Conservation (phyloP, 208 protist species). For the Leishmania tropica region DNA sequence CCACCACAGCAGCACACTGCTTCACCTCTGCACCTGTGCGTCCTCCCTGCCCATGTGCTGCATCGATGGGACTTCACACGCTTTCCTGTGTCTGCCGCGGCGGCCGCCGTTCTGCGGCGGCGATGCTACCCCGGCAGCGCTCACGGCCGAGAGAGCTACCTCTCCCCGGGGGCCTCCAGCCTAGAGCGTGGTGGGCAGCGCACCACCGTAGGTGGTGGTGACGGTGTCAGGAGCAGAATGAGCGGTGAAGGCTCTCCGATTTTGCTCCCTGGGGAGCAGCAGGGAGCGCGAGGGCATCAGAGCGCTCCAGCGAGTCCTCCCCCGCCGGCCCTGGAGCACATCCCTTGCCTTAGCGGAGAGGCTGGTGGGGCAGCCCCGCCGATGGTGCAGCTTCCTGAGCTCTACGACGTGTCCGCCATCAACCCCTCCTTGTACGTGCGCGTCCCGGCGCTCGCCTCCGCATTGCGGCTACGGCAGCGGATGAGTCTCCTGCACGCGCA, state of each 20-base stretch:
- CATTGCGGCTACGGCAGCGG: constrained; percentile 18
- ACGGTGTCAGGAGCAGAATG: too few relatives aligned
- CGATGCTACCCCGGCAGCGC: neutral
- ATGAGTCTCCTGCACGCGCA: constrained; percentile 26
- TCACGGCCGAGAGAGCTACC: neutral
- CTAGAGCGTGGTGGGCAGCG: neutral
- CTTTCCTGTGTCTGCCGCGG: constrained; percentile 18
- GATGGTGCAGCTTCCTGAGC: neutral
- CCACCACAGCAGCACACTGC: neutral
- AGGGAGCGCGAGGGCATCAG: neutral
- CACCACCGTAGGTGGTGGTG: neutral
- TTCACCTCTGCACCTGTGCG: neutral
- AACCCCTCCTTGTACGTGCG: constrained; percentile 21
- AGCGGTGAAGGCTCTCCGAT: neutral
- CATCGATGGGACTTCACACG: constrained; percentile 27
- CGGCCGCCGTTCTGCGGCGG: constrained; percentile 4
- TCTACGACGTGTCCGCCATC: constrained; percentile 28
- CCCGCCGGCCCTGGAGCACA: neutral
- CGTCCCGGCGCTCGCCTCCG: constrained; percentile 15
- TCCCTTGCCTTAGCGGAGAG: neutral
- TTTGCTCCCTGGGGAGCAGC: neutral
- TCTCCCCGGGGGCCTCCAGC: neutral
- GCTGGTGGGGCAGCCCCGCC: neutral
- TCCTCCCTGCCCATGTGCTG: constrained; percentile 24
- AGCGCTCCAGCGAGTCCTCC: neutral